Percentiles rank a stretch among this genome's conserved stretches.
phyloP scores from a whole-genome alignment of 225 moss, liverwort and hornwort genomes.

The Neckera pumila region DNA sequence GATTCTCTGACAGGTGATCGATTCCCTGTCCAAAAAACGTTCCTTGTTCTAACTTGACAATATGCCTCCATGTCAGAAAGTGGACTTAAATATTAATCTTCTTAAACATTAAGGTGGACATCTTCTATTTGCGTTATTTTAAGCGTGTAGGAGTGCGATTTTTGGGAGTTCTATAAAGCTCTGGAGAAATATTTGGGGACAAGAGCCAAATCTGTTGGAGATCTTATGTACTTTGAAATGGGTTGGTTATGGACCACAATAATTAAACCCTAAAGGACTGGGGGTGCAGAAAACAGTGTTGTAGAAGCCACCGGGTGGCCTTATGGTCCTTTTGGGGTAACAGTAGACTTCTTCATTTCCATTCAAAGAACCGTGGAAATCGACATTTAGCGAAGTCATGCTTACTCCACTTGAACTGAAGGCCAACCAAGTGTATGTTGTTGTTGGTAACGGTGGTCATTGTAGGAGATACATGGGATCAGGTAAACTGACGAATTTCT shows the following conservation, averaged over 20 bases:
- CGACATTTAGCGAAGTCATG: neutral
- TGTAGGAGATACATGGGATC: neutral
- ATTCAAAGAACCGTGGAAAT: neutral
- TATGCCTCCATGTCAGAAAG: neutral
- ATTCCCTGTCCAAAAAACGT: neutral
- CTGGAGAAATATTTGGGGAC: neutral
- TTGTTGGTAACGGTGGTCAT: neutral
- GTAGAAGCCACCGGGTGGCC: too few species aligned
- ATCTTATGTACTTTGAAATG: neutral
- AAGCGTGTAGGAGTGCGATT: neutral
- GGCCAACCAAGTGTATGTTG: neutral
- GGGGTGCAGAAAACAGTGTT: too few species aligned
- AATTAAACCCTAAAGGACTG: neutral
- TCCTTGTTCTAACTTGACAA: neutral
- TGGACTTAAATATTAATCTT: neutral
- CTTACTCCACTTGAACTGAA: neutral
- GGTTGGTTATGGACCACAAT: neutral
- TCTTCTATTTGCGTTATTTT: neutral
- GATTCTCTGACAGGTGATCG: constrained; percentile 22
- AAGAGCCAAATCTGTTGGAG: neutral
- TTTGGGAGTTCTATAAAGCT: neutral
- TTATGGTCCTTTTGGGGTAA: neutral
- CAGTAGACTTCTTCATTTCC: neutral
- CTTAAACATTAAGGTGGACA: neutral
- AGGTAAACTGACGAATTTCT: neutral